Conservation (phyloP, 169 alveolate species). For the Neospora caninum region DNA sequence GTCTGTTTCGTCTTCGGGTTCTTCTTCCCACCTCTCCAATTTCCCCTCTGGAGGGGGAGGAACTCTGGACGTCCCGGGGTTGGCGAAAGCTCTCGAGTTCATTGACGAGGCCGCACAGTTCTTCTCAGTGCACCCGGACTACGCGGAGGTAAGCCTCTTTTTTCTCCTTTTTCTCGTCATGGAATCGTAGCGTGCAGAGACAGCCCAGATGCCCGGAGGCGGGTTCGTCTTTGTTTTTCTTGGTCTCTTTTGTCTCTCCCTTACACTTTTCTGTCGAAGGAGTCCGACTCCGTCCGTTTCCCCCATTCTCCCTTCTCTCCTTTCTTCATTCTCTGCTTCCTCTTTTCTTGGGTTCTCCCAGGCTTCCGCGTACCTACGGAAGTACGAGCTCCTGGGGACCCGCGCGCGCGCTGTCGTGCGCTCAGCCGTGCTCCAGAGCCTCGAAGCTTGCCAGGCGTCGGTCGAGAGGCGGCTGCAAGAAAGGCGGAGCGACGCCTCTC, state of each 20-base stretch:
- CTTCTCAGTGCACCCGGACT: neutral
- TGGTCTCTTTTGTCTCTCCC: neutral
- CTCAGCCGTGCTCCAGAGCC: neutral
- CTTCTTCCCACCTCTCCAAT: no score
- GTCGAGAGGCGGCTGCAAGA: neutral
- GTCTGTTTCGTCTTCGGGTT: no score
- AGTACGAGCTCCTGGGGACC: neutral
- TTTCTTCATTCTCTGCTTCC: neutral
- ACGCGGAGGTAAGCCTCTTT: neutral
- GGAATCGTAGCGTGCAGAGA: no score
- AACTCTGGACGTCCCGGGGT: neutral
- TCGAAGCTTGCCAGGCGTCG: neutral
- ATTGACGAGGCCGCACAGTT: conserved; percentile 3
- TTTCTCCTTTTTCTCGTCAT: neutral
- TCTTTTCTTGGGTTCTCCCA: neutral
- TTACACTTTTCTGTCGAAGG: neutral
- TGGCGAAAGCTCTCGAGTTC: neutral
- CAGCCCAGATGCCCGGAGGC: neutral
- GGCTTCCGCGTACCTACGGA: neutral
- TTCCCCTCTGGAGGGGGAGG: conserved; percentile 7
- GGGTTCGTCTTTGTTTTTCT: neutral
- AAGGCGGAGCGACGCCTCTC: neutral
- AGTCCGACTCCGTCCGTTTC: neutral
- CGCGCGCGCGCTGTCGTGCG: conserved; percentile 11
- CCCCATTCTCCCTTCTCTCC: neutral